A percentile compares a stretch with the other conserved stretches of the same genome.
phyloP scores from a whole-genome alignment of 1,139 yeast species.

The Torulaspora pretoriensis region DNA sequence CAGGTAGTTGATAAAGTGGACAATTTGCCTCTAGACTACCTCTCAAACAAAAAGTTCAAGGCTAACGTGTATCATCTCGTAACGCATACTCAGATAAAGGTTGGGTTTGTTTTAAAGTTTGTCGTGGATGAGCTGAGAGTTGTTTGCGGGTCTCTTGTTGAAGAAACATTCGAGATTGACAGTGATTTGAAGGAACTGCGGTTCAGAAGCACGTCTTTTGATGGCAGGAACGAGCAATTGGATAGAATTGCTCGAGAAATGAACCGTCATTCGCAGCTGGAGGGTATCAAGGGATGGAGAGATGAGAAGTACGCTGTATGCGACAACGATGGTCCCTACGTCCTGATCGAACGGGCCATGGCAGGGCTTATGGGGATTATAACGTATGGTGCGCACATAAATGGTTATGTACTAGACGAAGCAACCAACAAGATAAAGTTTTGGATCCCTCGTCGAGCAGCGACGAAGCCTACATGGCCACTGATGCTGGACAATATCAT shows the following conservation, averaged over 20 bases:
- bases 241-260: constrained; percentile 23
- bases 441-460: constrained; percentile 84
- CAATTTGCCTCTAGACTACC: constrained; percentile 27
- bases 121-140: constrained; percentile 24
- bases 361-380: constrained; percentile 78
- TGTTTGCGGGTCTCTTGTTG: constrained; percentile 14
- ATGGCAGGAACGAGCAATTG: constrained; percentile 25
- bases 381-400: constrained; percentile 85
- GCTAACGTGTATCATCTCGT: constrained; percentile 25
- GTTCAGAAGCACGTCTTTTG: constrained; percentile 21
- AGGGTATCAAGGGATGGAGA: constrained; percentile 71
- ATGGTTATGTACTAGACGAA: constrained; percentile 60
- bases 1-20: constrained; percentile 31
- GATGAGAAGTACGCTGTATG: constrained; percentile 75
- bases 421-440: constrained; percentile 46
- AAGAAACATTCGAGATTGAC: constrained; percentile 18
- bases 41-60: constrained; percentile 18
- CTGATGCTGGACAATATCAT: constrained; percentile 88
- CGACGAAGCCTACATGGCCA: constrained; percentile 80
- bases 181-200: constrained; percentile 11
- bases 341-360: constrained; percentile 73
- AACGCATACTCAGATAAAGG: constrained; percentile 23
- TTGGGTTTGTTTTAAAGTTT: constrained; percentile 31
- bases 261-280: constrained; percentile 20
- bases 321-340: constrained; percentile 56